These are phyloP conservation scores for Phellopilus nigrolimitatus DNA, from an alignment of 1,284 basidiomycete genomes.

Conservation along the genomic window DNA sequence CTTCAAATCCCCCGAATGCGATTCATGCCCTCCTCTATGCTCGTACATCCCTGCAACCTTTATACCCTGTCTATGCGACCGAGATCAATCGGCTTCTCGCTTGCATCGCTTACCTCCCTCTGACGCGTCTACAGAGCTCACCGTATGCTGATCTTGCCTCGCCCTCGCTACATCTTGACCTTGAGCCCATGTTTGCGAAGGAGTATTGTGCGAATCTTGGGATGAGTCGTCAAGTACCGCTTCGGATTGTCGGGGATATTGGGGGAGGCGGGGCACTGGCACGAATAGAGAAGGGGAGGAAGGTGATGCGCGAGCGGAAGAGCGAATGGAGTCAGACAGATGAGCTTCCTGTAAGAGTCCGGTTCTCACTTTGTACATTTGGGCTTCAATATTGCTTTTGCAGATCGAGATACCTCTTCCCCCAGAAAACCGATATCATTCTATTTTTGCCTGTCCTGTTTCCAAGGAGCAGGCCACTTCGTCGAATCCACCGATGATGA, in stretches of 20 bases:
- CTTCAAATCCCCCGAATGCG: slow-evolving; percentile 48
- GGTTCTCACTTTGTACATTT: slow-evolving; percentile 1
- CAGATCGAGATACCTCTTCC: slow-evolving; percentile 94
- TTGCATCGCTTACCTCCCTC: slow-evolving; percentile 69
- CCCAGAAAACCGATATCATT: slow-evolving; percentile 87
- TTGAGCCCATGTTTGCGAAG: slow-evolving; percentile 79
- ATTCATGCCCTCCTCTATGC: slow-evolving; percentile 73
- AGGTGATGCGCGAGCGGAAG: slow-evolving; percentile 88
- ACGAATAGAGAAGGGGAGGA: slow-evolving; percentile 87
- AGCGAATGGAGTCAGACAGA: slow-evolving; percentile 88
- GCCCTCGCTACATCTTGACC: slow-evolving; percentile 64
- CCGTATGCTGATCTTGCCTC: slow-evolving; percentile 73
- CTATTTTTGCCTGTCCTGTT: slow-evolving; percentile 96
- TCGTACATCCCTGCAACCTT: slow-evolving; percentile 57
- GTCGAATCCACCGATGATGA: slow-evolving; percentile 95
- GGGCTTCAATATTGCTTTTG: slow-evolving; percentile 11
- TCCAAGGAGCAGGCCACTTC: slow-evolving; percentile 96
- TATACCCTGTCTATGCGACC: slow-evolving; percentile 56
- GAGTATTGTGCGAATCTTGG: slow-evolving; percentile 87
- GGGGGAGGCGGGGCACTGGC: slow-evolving; percentile 87
- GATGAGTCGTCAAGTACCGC: slow-evolving; percentile 83
- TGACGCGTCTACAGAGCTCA: slow-evolving; percentile 55
- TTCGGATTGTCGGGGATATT: slow-evolving; percentile 85
- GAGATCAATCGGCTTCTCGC: slow-evolving; percentile 79
- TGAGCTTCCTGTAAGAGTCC: slow-evolving; percentile 80